Evolutionary conservation across 768 basidiomycete genomes (phyloP), one percentile per base, ranked within the genome.

Genomic region (Termitomyces sp.): DNA sequence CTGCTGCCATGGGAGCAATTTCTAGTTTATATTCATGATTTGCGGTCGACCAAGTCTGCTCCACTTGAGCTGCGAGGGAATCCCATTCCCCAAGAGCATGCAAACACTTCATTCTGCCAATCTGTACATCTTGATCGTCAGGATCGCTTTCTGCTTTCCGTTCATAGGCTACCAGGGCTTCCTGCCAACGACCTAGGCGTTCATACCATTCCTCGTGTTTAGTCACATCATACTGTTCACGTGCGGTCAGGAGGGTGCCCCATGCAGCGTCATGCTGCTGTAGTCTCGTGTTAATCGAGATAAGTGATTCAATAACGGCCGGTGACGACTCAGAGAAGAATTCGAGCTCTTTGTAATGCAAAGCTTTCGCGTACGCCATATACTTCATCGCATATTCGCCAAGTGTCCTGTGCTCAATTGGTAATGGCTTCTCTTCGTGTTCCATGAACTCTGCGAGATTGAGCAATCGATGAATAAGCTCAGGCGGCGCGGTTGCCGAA

Each of bases 1-100:
- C 96, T 1, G 97, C 93, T 0, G 96, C 97, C 81, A 99, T 89
- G 0, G 97, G 96, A 0, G 97, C 95, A 65, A 98, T 97, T 73
- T 92, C 89, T 56, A 89, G 83, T 52, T 91, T 87, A 65, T 94
- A 88, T 56, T 97, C 95, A 60, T 88, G 82, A 52, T 81, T 86
- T 11, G 93, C 90, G 63, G 84, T 89, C 3, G 84, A 73, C 97
- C 97, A 99, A 64, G 89, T 85, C 65, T 93, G 87, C 60, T 92
- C 89, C 1, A 98, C 95, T 60, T 93, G 89, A 7, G 81, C 77
- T 1, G 94, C 89, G 31, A 99, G 82, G 59, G 86, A 83, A 65
- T 97, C 96, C 97, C 97, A 99, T 79, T 98, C 96, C 40, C 97
- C 97, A 9, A 99, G 84, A 2, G 97, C 97, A 72, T 98, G 96